phyloP scores from a whole-genome alignment of 1,284 basidiomycete genomes.

The Exobasidium rhododendri region DNA sequence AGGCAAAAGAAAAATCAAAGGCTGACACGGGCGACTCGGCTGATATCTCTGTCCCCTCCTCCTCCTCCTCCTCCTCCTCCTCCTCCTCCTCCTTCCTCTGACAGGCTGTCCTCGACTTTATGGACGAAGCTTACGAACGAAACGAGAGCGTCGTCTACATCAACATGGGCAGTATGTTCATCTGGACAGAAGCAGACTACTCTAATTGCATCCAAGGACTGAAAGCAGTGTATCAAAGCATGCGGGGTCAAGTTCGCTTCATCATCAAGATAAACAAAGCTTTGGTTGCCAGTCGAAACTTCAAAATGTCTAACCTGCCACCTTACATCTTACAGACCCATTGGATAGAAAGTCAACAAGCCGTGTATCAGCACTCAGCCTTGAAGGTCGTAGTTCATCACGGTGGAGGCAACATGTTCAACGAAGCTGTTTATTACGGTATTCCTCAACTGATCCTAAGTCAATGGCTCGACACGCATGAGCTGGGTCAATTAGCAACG shows the following conservation, averaged over 20 bases:
- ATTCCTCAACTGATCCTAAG: constrained; percentile 43
- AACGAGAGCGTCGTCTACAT: constrained; percentile 41
- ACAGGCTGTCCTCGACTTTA: no score
- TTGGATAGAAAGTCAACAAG: constrained; percentile 36
- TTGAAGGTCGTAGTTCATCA: constrained; percentile 42
- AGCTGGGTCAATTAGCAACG: not conserved
- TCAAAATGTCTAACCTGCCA: constrained; percentile 25
- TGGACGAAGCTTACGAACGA: not conserved
- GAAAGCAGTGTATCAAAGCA: constrained; percentile 28
- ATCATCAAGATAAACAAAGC: constrained; percentile 10
- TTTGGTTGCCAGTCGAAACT: no score
- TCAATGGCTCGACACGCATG: constrained; percentile 43
- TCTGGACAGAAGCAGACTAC: constrained; percentile 36
- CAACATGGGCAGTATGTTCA: constrained; percentile 52
- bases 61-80: no score
- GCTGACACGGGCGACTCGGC: not conserved
- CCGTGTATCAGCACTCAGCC: constrained; percentile 41
- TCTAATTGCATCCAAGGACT: constrained; percentile 32
- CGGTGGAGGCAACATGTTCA: constrained; percentile 50
- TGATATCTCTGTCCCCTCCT: no score
- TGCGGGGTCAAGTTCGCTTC: constrained; percentile 19
- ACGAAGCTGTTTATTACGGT: constrained; percentile 45
- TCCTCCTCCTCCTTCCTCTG: no score
- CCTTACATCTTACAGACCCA: constrained; percentile 33
- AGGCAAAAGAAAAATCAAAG: not conserved